A percentile compares a stretch with the other conserved stretches of the same genome.
Conservation (phyloP, 305 asterid genomes). For the Monarda citriodora region DNA sequence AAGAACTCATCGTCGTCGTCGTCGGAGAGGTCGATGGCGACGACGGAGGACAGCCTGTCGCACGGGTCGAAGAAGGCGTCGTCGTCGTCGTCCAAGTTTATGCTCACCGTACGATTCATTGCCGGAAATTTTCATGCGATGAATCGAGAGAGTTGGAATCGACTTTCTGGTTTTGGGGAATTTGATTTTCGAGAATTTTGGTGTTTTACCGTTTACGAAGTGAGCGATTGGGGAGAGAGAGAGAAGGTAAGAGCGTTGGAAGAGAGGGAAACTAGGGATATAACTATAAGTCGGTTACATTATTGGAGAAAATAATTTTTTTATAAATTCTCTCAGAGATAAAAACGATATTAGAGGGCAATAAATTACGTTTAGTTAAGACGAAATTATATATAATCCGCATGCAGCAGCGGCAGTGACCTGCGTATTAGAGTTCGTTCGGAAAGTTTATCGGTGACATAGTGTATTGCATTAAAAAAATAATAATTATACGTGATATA, state of each 20-base stretch:
- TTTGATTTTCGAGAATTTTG: slow-evolving; percentile 3
- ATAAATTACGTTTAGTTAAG: too few species aligned
- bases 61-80: slow-evolving; percentile 64
- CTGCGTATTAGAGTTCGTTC: too few species aligned
- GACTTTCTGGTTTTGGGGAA: not conserved
- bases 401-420: too few species aligned
- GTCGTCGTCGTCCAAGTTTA: slow-evolving; percentile 82
- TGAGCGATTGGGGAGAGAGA: slow-evolving; percentile 19
- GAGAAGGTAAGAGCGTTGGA: slow-evolving; percentile 42
- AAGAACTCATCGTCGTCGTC: slow-evolving; percentile 63
- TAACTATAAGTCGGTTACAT: not conserved
- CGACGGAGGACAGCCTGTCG: slow-evolving; percentile 50
- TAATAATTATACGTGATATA: too few species aligned
- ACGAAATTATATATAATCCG: too few species aligned
- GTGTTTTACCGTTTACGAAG: slow-evolving; percentile 9
- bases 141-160: slow-evolving; percentile 17
- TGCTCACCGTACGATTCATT: slow-evolving; percentile 58
- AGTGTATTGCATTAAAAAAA: too few species aligned
- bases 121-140: slow-evolving; percentile 6
- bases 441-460: too few species aligned
- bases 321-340: not conserved
- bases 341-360: too few species aligned
- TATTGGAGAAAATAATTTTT: slow-evolving; percentile 18
- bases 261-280: slow-evolving; percentile 61
- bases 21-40: slow-evolving; percentile 43